Conservation (phyloP, 345 rosid species). For the Noccaea bulbosa region DNA sequence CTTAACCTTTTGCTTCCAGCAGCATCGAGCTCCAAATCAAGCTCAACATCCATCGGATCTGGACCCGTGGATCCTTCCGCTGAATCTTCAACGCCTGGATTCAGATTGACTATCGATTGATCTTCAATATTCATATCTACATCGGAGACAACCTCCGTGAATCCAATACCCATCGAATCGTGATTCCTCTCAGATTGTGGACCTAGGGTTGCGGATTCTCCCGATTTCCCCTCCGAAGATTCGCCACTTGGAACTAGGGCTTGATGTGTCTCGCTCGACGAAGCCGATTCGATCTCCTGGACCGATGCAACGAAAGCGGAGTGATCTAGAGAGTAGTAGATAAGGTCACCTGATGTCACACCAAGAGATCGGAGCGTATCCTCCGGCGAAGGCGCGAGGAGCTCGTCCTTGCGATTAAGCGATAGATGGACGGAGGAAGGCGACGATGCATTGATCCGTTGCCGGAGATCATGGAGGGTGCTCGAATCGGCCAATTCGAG, state of each 20-base stretch:
- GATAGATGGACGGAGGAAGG: slow-evolving; percentile 60
- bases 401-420: slow-evolving; percentile 71
- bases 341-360: slow-evolving; percentile 68
- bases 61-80: slow-evolving; percentile 9
- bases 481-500: slow-evolving; percentile 51
- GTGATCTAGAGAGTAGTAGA: slow-evolving; percentile 57
- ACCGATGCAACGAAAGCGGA: slow-evolving; percentile 21
- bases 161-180: slow-evolving; percentile 31
- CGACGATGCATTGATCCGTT: slow-evolving; percentile 36
- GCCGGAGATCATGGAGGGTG: slow-evolving; percentile 51
- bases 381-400: slow-evolving; percentile 49
- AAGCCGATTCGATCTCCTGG: not conserved
- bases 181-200: not conserved
- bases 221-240: slow-evolving; percentile 6
- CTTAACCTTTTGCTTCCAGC: slow-evolving; percentile 42
- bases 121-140: slow-evolving; percentile 7
- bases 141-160: slow-evolving; percentile 5
- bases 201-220: slow-evolving; percentile 13
- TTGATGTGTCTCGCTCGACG: not conserved
- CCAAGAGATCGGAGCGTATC: slow-evolving; percentile 63
- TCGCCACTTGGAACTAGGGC: not conserved
- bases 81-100: slow-evolving; percentile 8
- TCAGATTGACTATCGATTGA: slow-evolving; percentile 13
- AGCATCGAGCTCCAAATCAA: slow-evolving; percentile 5
- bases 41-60: slow-evolving; percentile 27